phyloP scores from a whole-genome alignment of 192 early-diverging fungal species.

The Tieghemiomyces parasiticus region DNA sequence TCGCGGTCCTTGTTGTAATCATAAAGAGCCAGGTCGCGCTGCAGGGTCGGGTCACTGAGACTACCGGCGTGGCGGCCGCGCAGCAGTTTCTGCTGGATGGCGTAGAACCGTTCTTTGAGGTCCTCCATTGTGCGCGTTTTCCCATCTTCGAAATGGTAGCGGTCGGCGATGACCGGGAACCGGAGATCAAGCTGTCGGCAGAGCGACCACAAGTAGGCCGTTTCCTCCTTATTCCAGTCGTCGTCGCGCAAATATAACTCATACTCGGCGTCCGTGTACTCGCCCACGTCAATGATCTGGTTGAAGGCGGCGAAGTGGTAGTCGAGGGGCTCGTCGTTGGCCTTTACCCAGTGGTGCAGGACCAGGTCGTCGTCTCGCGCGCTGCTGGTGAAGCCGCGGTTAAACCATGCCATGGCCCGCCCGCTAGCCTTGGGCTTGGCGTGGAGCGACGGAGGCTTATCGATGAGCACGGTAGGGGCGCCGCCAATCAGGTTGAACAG shows the following conservation, averaged over 20 bases:
- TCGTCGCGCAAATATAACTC: slow-evolving; percentile 48
- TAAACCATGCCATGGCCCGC: slow-evolving; percentile 51
- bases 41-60: slow-evolving; percentile 24
- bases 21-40: slow-evolving; percentile 26
- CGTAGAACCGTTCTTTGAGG: slow-evolving; percentile 75
- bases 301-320: slow-evolving; percentile 70
- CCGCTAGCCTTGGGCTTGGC: slow-evolving; percentile 51
- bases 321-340: slow-evolving; percentile 44
- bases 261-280: slow-evolving; percentile 80
- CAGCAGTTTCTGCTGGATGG: slow-evolving; percentile 45
- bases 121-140: slow-evolving; percentile 38
- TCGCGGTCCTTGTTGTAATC: slow-evolving; percentile 45
- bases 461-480: slow-evolving; percentile 42
- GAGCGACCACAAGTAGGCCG: slow-evolving; percentile 63
- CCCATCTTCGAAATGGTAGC: slow-evolving; percentile 46
- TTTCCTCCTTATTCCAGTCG: slow-evolving; percentile 74
- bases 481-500: slow-evolving; percentile 51
- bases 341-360: slow-evolving; percentile 67
- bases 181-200: slow-evolving; percentile 63
- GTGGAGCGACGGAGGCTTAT: slow-evolving; percentile 35
- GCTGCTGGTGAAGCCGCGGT: slow-evolving; percentile 55
- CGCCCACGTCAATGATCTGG: slow-evolving; percentile 42
- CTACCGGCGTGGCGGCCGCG: slow-evolving; percentile 29
- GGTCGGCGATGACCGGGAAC: slow-evolving; percentile 73
- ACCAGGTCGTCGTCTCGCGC: slow-evolving; percentile 57